These are phyloP conservation scores for Trichoderma sp. DNA, from an alignment of 2,329 filamentous ascomycete genomes.

Conservation along the genomic window DNA sequence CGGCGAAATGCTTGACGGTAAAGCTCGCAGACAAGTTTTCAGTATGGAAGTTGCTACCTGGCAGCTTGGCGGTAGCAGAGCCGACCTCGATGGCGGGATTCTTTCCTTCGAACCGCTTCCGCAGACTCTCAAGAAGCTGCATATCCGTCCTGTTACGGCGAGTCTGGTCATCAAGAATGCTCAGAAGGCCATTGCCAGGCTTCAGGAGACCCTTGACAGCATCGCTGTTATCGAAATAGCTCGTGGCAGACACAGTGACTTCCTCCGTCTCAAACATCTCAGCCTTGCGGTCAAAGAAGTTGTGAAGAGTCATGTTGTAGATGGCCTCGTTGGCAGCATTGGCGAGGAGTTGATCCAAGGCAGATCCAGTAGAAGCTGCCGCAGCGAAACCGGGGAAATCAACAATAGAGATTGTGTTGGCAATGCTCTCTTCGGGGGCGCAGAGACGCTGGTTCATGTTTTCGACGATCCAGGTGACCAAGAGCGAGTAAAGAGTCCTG, in stretches of 20 bases:
- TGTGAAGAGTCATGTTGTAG: conserved; percentile 90
- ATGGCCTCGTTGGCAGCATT: conserved; percentile 91
- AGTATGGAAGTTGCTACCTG: conserved; percentile 86
- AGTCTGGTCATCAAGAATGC: conserved; percentile 95
- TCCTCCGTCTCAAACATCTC: conserved; percentile 94
- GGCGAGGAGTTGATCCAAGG: conserved; percentile 87
- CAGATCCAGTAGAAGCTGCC: conserved; percentile 76
- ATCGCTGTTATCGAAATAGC: conserved; percentile 97
- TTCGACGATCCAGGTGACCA: conserved; percentile 93
- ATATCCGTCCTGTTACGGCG: conserved; percentile 82
- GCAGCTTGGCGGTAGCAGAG: conserved; percentile 70
- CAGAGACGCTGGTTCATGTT: conserved; percentile 87
- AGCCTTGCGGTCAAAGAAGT: conserved; percentile 92
- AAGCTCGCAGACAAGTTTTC: conserved; percentile 79
- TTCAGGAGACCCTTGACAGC: conserved; percentile 90
- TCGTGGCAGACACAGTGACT: conserved; percentile 83
- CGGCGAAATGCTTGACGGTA: conserved; percentile 91
- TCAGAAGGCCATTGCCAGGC: conserved; percentile 85
- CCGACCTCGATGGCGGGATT: conserved; percentile 85
- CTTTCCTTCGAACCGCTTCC: conserved; percentile 91
- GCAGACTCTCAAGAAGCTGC: conserved; percentile 85
- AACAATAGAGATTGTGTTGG: conserved; percentile 90
- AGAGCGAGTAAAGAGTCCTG: conserved; percentile 85
- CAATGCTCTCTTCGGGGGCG: conserved; percentile 80
- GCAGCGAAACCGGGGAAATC: conserved; percentile 96